A percentile compares a stretch with the other conserved stretches of the same genome.
Evolutionary conservation across 768 basidiomycete genomes (phyloP).

Genomic region (Mycena epipterygia): DNA sequence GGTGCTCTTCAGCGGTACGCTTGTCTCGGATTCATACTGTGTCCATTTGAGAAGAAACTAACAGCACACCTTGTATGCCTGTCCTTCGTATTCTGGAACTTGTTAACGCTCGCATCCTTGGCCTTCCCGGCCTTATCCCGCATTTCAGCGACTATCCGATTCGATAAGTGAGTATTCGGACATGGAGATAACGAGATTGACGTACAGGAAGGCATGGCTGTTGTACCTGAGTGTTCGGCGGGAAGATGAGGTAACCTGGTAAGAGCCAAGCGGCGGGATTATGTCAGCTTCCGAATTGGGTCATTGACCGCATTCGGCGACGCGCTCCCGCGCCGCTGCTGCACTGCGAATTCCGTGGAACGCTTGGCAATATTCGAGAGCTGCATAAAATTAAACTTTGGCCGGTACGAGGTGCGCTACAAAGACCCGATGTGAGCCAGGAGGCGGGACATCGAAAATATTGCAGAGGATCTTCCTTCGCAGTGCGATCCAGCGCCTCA

Average conservation of each 20-base stretch:
- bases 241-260: not conserved
- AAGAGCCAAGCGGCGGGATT: not conserved
- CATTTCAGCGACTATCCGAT: slow-evolving; percentile 48
- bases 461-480: not conserved
- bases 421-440: no score
- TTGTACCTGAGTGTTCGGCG: not conserved
- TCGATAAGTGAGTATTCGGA: not conserved
- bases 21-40: slow-evolving; percentile 37
- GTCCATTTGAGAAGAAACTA: not conserved
- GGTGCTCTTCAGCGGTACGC: slow-evolving; percentile 70
- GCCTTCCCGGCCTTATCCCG: slow-evolving; percentile 74
- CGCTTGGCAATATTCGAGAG: no score
- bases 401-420: no score
- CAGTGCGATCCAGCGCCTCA: not conserved
- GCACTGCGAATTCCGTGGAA: no score
- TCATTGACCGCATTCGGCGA: no score
- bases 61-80: slow-evolving; percentile 60
- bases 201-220: not conserved
- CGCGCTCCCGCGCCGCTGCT: no score
- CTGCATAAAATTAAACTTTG: no score
- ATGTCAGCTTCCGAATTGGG: not conserved
- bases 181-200: not conserved
- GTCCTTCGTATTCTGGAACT: slow-evolving; percentile 59
- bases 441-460: no score
- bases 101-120: slow-evolving; percentile 42